Evolutionary conservation across 2,329 filamentous ascomycete species (phyloP).

Genomic region (Ophiocordyceps unilateralis): DNA sequence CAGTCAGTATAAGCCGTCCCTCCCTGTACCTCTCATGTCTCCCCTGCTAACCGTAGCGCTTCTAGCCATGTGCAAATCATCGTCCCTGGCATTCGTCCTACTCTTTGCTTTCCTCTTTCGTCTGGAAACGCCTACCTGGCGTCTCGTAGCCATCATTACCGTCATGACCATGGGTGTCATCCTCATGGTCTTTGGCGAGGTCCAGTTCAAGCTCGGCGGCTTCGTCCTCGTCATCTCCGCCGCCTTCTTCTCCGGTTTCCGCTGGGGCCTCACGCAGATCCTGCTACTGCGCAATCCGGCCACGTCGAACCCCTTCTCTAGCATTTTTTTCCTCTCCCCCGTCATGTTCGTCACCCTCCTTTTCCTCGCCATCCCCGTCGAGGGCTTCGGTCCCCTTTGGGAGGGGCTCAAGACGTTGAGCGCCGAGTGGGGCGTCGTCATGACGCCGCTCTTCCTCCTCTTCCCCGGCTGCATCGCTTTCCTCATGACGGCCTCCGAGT

Average conservation of each 20-base stretch:
- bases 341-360: slow-evolving; percentile 84
- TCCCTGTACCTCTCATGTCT: background rate
- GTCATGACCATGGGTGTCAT: slow-evolving; percentile 87
- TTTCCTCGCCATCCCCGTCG: slow-evolving; percentile 66
- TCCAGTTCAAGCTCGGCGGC: slow-evolving; percentile 70
- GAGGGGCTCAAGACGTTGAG: slow-evolving; percentile 48
- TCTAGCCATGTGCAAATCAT: slow-evolving; percentile 93
- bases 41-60: slow-evolving; percentile 7
- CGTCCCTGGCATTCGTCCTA: slow-evolving; percentile 84
- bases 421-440: slow-evolving; percentile 46
- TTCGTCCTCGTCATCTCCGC: slow-evolving; percentile 88
- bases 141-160: slow-evolving; percentile 70
- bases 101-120: slow-evolving; percentile 89
- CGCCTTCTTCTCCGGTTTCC: slow-evolving; percentile 88
- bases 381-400: slow-evolving; percentile 54
- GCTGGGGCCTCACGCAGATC: slow-evolving; percentile 97
- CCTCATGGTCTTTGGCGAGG: slow-evolving; percentile 96
- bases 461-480: slow-evolving; percentile 89
- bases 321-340: slow-evolving; percentile 92
- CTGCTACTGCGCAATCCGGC: slow-evolving; percentile 84
- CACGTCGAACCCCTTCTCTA: slow-evolving; percentile 90
- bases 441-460: slow-evolving; percentile 57
- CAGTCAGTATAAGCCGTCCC: slow-evolving; percentile 46
- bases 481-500: slow-evolving; percentile 91
- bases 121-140: slow-evolving; percentile 73